Evolutionary conservation across 441 rosid genomes (phyloP), one percentile per base, ranked within the genome.

Genomic region (Pelargonium australe): DNA sequence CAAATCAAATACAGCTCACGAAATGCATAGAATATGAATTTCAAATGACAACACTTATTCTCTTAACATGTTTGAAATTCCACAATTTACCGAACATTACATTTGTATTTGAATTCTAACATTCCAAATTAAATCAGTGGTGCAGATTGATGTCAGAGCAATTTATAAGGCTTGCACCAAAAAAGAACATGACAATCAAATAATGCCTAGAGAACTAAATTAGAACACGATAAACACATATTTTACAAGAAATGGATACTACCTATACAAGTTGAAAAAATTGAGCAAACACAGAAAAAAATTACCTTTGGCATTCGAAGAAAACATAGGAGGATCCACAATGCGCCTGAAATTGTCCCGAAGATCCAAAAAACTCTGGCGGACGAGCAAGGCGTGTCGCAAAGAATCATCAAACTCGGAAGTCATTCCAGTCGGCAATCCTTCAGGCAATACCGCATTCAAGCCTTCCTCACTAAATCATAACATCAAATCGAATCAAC

Each of bases 311-410:
- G 72, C 65, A 43, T 69, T 72, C 81, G 71, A 81, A 14, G 87
- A 76, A 72, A 67, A 73, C 83, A 77, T 73, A 10, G 91, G 84
- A 68, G 97, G 92, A 84, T 94, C 96, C 79, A 86, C 96, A 61
- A 91, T 70, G 68, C 95, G 92, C 70, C 88, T 84, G 79, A 88
- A 91, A 79, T 95, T 86, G 80, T 91, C 97, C 12, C 99, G 97
- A 69, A 91, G 88, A 79, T 86, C 92, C 80, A 91, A 82, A 81
- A 87, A 95, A 73, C 86, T 84, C 80, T 87, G 85, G 66, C 97
- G 79, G 67, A 95, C 92, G 43, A 95, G 89, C 80, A 91, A 72
- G 2, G 96, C 87, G 16, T 77, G 84, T 70, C 95, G 78, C 96
- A 86, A 79, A 13, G 99, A 88, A 31, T 89, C 97, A 58, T 83